Conservation (phyloP, 2,329 filamentous ascomycete species). For the Epichloe glyceriae region DNA sequence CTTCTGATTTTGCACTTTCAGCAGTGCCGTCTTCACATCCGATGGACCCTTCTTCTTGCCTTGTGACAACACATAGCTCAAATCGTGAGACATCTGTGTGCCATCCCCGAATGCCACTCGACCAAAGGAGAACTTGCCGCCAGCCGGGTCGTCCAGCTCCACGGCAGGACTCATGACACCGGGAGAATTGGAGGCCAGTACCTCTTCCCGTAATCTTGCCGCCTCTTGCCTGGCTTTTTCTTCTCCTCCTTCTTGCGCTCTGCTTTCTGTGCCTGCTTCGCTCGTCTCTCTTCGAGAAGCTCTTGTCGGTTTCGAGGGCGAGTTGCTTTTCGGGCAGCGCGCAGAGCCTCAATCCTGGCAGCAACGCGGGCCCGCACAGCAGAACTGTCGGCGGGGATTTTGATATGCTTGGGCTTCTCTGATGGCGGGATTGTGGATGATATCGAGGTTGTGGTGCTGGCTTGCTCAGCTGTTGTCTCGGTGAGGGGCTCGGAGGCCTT, state of each 20-base stretch:
- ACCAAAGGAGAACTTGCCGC: slow-evolving; percentile 76
- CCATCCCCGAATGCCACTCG: slow-evolving; percentile 86
- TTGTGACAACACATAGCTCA: slow-evolving; percentile 41
- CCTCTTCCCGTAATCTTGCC: slow-evolving; percentile 50
- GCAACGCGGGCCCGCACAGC: slow-evolving; percentile 67
- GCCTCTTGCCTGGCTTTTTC: slow-evolving; percentile 67
- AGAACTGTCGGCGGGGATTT: slow-evolving; percentile 57
- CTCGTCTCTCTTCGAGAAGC: slow-evolving; percentile 75
- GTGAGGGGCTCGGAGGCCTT: slow-evolving; percentile 26
- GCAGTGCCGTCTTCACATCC: slow-evolving; percentile 76
- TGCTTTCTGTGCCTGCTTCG: slow-evolving; percentile 77
- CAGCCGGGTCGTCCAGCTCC: slow-evolving; percentile 36
- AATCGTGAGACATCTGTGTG: slow-evolving; percentile 59
- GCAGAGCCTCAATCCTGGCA: slow-evolving; percentile 72
- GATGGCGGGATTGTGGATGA: slow-evolving; percentile 51
- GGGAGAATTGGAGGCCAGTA: slow-evolving; percentile 49
- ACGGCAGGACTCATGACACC: slow-evolving; percentile 43
- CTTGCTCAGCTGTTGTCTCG: slow-evolving; percentile 29
- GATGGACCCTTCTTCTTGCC: slow-evolving; percentile 67
- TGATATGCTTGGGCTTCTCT: slow-evolving; percentile 52
- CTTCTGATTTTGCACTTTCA: slow-evolving; percentile 76
- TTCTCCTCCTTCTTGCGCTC: slow-evolving; percentile 80
- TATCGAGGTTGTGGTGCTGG: slow-evolving; percentile 52
- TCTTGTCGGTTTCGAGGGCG: slow-evolving; percentile 76
- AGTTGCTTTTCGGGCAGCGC: slow-evolving; percentile 77